phyloP scores from a whole-genome alignment of 148 eudicot genomes.

The Spergularia marina region DNA sequence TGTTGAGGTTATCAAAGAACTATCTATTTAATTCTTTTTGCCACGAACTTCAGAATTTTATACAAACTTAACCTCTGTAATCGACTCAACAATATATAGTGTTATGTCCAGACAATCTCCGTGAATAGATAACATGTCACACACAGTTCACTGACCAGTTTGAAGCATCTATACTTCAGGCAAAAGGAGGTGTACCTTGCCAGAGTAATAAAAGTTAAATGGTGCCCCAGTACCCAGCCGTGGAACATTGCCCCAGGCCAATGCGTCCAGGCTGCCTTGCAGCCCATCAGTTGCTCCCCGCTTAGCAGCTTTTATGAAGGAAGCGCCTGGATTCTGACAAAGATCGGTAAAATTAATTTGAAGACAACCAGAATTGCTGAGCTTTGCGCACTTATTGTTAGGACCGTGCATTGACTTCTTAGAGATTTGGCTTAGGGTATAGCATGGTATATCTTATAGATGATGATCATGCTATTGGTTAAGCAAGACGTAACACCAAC shows the following conservation, averaged over 20 bases:
- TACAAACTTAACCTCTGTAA: too few relatives aligned
- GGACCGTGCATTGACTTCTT: neutral
- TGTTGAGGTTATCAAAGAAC: too few relatives aligned
- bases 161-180: neutral
- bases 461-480: neutral
- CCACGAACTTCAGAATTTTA: too few relatives aligned
- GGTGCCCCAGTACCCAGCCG: slow-evolving; percentile 70
- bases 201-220: slow-evolving; percentile 67
- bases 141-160: too few relatives aligned
- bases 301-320: slow-evolving; percentile 81
- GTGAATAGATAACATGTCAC: too few relatives aligned
- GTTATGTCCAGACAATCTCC: too few relatives aligned
- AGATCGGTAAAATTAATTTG: neutral
- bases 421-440: neutral
- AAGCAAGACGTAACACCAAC: neutral
- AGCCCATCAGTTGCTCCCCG: slow-evolving; percentile 59
- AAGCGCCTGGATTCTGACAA: slow-evolving; percentile 73
- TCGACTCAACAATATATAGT: too few relatives aligned
- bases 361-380: neutral
- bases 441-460: neutral
- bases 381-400: neutral
- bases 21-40: too few relatives aligned
- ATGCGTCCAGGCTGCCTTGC: slow-evolving; percentile 72
- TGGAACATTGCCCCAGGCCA: slow-evolving; percentile 88
- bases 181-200: slow-evolving; percentile 46